Conservation (phyloP, 345 rosid genomes). For the Hibiscus mutabilis region DNA sequence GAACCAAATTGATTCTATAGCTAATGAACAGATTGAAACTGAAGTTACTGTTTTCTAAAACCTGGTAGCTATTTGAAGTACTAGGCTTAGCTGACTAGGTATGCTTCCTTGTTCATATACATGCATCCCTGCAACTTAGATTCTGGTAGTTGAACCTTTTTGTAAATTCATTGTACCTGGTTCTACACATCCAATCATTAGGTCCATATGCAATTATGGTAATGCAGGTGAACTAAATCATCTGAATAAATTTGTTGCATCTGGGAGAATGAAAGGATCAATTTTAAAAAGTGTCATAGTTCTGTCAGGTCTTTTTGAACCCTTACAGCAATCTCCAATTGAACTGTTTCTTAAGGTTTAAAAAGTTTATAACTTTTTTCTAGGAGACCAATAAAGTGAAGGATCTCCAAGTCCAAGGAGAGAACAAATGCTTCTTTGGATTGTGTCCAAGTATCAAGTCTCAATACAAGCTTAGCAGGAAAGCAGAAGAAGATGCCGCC, state of each 20-base stretch:
- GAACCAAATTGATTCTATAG: neutral
- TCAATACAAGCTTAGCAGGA: too few species aligned
- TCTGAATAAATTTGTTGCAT: neutral
- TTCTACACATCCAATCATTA: constrained; percentile 4
- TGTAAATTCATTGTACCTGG: constrained; percentile 1
- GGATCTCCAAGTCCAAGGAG: too few species aligned
- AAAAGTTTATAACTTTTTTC: too few species aligned
- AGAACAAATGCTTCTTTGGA: too few species aligned
- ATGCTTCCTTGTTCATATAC: neutral
- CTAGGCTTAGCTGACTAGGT: neutral
- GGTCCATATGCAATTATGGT: neutral
- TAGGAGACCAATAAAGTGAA: too few species aligned
- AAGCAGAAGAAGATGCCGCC: too few species aligned
- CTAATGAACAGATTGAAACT: neutral
- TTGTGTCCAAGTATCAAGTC: too few species aligned
- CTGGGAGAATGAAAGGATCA: neutral
- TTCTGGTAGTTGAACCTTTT: neutral
- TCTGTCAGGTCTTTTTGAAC: neutral
- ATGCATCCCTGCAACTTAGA: neutral
- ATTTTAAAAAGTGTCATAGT: neutral
- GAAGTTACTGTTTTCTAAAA: neutral
- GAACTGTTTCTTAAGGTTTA: too few species aligned
- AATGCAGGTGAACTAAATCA: neutral
- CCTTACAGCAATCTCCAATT: neutral
- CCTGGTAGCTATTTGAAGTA: neutral